Conservation (phyloP, 129 eudicot species). For the Flaveria linearis region DNA sequence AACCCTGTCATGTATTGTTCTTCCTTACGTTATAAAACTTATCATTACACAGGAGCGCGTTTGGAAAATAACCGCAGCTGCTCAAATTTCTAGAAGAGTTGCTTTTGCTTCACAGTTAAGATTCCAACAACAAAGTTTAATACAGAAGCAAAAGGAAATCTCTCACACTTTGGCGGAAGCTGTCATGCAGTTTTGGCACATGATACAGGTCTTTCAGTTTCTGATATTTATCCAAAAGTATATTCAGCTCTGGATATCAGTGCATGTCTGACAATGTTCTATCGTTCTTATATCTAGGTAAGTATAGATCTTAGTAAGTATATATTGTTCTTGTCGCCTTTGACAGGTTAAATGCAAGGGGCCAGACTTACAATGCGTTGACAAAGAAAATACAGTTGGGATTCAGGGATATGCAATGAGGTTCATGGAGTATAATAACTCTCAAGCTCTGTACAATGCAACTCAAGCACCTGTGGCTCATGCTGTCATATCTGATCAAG, state of each 20-base stretch:
- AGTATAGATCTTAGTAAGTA: background rate
- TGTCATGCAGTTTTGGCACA: conserved; percentile 86
- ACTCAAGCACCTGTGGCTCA: conserved; percentile 53
- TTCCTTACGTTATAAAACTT: background rate
- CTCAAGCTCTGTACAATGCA: conserved; percentile 27
- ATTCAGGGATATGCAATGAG: conserved; percentile 68
- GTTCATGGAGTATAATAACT: conserved; percentile 59
- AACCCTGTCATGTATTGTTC: conserved; percentile 9
- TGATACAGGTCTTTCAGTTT: conserved; percentile 46
- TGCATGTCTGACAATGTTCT: conserved; percentile 12
- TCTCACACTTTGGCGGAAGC: conserved; percentile 68
- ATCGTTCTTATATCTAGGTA: background rate
- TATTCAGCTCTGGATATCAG: conserved; percentile 2
- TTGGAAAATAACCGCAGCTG: conserved; percentile 86
- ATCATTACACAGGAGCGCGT: conserved; percentile 66
- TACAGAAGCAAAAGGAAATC: conserved; percentile 51
- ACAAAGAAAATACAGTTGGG: conserved; percentile 39
- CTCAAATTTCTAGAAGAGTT: conserved; percentile 58
- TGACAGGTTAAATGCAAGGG: conserved; percentile 55
- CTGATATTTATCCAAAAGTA: background rate
- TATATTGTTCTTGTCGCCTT: conserved; percentile 3
- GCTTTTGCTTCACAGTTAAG: conserved; percentile 57
- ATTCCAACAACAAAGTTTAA: conserved; percentile 40
- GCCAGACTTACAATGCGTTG: conserved; percentile 37
- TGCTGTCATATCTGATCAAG: conserved; percentile 46